A percentile compares a stretch with the other conserved stretches of the same genome.
phyloP scores from a whole-genome alignment of 495 filamentous ascomycete genomes.

The Hapsidospora chrysogenum region DNA sequence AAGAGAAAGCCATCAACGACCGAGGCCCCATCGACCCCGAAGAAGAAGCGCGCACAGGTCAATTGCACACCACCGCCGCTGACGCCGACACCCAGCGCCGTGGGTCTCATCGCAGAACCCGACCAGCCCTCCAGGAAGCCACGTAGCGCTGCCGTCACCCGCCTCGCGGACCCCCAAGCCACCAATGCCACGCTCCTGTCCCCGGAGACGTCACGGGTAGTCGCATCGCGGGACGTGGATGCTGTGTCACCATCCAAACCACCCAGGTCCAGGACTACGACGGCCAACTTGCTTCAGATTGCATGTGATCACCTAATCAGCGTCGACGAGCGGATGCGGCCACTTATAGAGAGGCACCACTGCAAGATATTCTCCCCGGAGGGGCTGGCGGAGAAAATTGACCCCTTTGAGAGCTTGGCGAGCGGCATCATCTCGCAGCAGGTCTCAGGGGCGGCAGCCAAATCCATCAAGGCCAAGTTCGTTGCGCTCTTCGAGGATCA shows the following conservation, averaged over 20 bases:
- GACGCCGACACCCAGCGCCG: slow-evolving; percentile 22
- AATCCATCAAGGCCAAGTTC: slow-evolving; percentile 74
- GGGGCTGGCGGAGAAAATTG: slow-evolving; percentile 65
- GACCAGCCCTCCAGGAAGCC: slow-evolving; percentile 12
- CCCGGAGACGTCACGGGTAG: slow-evolving; percentile 53
- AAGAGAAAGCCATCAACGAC: slow-evolving; percentile 11
- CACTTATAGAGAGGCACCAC: slow-evolving; percentile 55
- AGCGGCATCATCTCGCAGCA: slow-evolving; percentile 92
- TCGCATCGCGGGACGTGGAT: slow-evolving; percentile 32
- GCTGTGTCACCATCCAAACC: slow-evolving; percentile 44
- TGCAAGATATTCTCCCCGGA: slow-evolving; percentile 69
- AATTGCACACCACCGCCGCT: slow-evolving; percentile 10
- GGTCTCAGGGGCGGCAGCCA: slow-evolving; percentile 82
- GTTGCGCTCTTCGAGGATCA: slow-evolving; percentile 45
- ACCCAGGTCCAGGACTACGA: slow-evolving; percentile 39
- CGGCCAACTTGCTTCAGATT: slow-evolving; percentile 56
- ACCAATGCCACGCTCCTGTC: slow-evolving; percentile 67
- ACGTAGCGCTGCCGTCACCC: slow-evolving; percentile 19
- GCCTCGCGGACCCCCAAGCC: slow-evolving; percentile 30
- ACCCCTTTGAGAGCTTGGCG: slow-evolving; percentile 70
- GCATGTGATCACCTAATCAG: slow-evolving; percentile 63
- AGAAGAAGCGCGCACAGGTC: slow-evolving; percentile 11
- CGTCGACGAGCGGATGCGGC: slow-evolving; percentile 55
- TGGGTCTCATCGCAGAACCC: slow-evolving; percentile 14
- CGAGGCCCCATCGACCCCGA: slow-evolving; percentile 17